Evolutionary conservation across 495 filamentous ascomycete genomes (phyloP).

Genomic region (Aspergillus nanangensis): DNA sequence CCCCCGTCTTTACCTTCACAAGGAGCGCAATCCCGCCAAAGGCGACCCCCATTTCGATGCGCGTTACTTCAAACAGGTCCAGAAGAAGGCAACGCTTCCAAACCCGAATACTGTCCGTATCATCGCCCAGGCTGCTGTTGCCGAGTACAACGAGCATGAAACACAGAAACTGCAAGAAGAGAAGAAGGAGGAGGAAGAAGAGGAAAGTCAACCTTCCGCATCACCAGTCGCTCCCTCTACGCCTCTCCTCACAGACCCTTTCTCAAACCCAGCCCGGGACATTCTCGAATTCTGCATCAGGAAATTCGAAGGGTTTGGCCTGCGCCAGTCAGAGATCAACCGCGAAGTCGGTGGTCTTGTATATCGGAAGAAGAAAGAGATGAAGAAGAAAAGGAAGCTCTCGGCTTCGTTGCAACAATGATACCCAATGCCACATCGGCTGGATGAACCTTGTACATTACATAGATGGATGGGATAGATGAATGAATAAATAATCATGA

Average conservation of each 20-base stretch:
- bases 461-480: too few species aligned
- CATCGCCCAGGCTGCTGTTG: conserved; percentile 32
- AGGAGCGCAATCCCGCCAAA: conserved; percentile 16
- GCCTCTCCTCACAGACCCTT: neutral
- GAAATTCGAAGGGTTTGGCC: conserved; percentile 26
- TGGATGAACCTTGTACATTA: too few species aligned
- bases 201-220: too few species aligned
- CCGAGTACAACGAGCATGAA: conserved; percentile 30
- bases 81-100: conserved; percentile 26
- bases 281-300: conserved; percentile 35
- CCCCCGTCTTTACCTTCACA: conserved; percentile 17
- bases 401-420: neutral
- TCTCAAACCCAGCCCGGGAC: conserved; percentile 9
- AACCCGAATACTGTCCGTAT: conserved; percentile 40
- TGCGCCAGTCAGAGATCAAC: conserved; percentile 28
- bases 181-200: too few species aligned
- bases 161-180: too few species aligned
- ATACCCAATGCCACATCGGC: neutral
- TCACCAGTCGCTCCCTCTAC: too few species aligned
- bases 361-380: conserved; percentile 15
- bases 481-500: too few species aligned
- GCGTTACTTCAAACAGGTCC: conserved; percentile 20
- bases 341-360: conserved; percentile 30
- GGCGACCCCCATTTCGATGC: conserved; percentile 28
- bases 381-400: neutral